These are phyloP conservation scores for Astragalus glycyphyllos DNA, from an alignment of 306 rosid genomes.

Conservation along the genomic window DNA sequence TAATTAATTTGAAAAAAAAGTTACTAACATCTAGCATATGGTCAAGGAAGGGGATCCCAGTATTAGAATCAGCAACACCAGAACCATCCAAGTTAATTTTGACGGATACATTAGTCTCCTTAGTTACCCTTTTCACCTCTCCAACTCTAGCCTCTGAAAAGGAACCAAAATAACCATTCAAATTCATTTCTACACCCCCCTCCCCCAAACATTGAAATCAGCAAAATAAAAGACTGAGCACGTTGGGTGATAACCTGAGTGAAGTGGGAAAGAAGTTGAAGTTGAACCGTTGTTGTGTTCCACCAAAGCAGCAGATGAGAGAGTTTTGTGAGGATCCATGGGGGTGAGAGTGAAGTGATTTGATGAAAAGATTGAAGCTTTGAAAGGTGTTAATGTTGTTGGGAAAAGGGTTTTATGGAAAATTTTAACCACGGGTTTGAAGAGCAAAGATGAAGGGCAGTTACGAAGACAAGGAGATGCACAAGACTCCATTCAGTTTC, in stretches of 20 bases:
- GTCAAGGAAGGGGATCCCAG: constrained; percentile 93
- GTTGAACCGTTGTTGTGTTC: constrained; percentile 54
- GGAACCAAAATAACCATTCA: constrained; percentile 12
- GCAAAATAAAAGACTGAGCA: not conserved
- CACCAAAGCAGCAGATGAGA: constrained; percentile 48
- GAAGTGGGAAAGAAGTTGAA: constrained; percentile 38
- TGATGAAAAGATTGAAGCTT: constrained; percentile 33
- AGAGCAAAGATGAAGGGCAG: constrained; percentile 11
- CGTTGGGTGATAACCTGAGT: too few species aligned
- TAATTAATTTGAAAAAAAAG: constrained; percentile 8
- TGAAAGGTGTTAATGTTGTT: not conserved
- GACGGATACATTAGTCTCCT: constrained; percentile 79
- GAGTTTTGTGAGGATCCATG: constrained; percentile 45
- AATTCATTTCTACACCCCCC: not conserved
- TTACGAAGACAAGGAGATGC: constrained; percentile 6
- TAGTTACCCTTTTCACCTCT: constrained; percentile 83
- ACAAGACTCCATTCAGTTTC: constrained; percentile 16
- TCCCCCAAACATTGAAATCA: not conserved
- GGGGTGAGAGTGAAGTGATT: constrained; percentile 35
- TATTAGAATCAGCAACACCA: constrained; percentile 72
- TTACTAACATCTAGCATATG: constrained; percentile 90
- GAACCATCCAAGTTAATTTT: constrained; percentile 86
- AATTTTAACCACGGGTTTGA: not conserved
- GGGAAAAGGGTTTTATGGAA: not conserved
- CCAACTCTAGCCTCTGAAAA: constrained; percentile 73